A percentile compares a stretch with the other conserved stretches of the same genome.
phyloP scores from a whole-genome alignment of 1,139 yeast genomes.

The Sugiyamaella xylanicola region DNA sequence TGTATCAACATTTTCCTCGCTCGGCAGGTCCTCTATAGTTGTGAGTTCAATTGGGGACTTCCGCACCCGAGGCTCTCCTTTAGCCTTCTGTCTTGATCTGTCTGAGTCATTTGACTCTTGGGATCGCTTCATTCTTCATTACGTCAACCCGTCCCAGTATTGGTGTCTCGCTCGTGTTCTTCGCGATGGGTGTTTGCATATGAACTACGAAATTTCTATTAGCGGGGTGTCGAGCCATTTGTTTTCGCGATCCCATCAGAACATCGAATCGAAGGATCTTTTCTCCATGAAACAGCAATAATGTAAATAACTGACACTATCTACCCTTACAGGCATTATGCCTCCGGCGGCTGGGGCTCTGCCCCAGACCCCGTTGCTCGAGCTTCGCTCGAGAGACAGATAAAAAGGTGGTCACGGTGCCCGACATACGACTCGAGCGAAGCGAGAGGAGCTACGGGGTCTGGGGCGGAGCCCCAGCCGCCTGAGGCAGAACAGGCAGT shows the following conservation, averaged over 20 bases:
- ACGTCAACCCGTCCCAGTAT: too few relatives aligned
- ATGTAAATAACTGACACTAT: too few relatives aligned
- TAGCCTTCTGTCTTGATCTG: neutral
- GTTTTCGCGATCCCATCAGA: too few relatives aligned
- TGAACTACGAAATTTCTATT: neutral
- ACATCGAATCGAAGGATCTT: too few relatives aligned
- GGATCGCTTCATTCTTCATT: neutral
- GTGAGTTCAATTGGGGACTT: conserved; percentile 27
- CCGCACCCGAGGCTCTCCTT: neutral
- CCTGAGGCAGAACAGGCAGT: neutral
- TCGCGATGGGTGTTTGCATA: too few relatives aligned
- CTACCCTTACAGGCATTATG: too few relatives aligned
- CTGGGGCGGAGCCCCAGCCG: neutral
- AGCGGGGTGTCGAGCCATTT: too few relatives aligned
- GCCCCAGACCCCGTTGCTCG: neutral
- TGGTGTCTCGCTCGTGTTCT: too few relatives aligned
- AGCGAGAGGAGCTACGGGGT: neutral
- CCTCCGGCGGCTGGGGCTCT: neutral
- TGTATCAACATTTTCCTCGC: conserved; percentile 27
- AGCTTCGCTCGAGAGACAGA: neutral
- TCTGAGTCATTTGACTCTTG: neutral
- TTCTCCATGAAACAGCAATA: too few relatives aligned
- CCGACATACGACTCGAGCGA: neutral
- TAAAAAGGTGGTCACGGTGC: neutral
- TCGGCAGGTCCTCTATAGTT: conserved; percentile 25